Base-by-base conservation (phyloP, 2,329 filamentous ascomycete genomes). In the Rutstroemia sp. region DNA sequence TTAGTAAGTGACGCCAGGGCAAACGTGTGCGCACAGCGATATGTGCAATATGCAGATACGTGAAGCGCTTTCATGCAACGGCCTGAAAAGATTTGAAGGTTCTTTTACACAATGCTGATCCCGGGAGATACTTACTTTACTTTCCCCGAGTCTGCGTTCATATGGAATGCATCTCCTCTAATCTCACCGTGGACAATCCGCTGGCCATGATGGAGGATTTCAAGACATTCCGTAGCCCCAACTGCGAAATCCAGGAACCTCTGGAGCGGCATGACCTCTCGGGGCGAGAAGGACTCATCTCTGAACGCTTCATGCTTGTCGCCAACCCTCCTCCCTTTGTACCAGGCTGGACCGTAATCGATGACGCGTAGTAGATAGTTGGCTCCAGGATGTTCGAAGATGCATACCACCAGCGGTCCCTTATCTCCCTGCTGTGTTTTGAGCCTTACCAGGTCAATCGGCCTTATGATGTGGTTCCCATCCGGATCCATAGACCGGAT, bases 131-230 rank as follows among this genome's bases (percentile, higher is more conserved):
- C 39, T 42, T 19, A 42, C 68, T 87, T 89, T 61, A 96, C 90
- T 56, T 78, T 75, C 56, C 84, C 83, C 1, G 81, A 82, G 47
- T 90, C 82, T 14, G 75, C 69, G 64, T 88, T 88, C 75, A 89
- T 95, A 68, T 96, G 90, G 67, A 96, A 96, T 0, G 91, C 88
- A 71, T 97, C 92, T 5, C 86, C 88, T 27, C 92, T 82, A 51
- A 97, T 86, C 72, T 97, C 92, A 46, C 92, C 92, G 65, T 96
- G 92, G 1, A 96, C 86, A 57, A 91, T 83, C 58, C 89, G 86
- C 57, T 92, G 82, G 8, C 88, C 86, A 71, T 96, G 91, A 66
- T 97, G 92, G n/a, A 97, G 74, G 48, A 95, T 84, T 70, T 96
- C 92, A 48, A 95, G 73, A 67, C 89, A 95, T 70, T 95, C 83